Conservation (phyloP, 1,284 basidiomycete genomes). For the Ganoderma meredithae region DNA sequence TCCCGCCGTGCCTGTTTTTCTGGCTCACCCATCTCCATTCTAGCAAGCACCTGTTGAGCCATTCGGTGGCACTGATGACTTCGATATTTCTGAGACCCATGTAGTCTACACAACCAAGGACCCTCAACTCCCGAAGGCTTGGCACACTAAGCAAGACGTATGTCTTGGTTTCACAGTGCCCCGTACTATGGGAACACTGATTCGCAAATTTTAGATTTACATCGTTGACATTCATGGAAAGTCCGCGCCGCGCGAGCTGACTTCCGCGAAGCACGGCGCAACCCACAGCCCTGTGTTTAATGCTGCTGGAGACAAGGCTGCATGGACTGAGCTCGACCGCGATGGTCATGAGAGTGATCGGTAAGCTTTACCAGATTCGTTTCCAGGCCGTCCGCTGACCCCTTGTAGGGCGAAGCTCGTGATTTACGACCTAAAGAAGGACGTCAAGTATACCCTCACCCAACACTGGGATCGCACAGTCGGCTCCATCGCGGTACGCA, state of each 20-base stretch:
- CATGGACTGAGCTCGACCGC: constrained; percentile 86
- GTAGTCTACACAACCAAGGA: constrained; percentile 90
- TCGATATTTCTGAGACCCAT: constrained; percentile 70
- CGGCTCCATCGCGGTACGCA: constrained; percentile 59
- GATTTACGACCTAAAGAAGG: constrained; percentile 74
- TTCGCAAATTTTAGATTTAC: constrained; percentile 58
- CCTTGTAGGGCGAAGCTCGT: constrained; percentile 72
- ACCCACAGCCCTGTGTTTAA: constrained; percentile 76
- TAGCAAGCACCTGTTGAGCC: constrained; percentile 84
- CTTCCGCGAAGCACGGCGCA: constrained; percentile 85
- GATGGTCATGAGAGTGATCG: constrained; percentile 90
- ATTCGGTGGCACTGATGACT: constrained; percentile 81
- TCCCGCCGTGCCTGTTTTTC: background rate
- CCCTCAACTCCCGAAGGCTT: constrained; percentile 72
- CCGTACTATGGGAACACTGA: background rate
- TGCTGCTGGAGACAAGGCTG: constrained; percentile 71
- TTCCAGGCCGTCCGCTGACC: constrained; percentile 2
- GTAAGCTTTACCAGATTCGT: constrained; percentile 44
- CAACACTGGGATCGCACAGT: constrained; percentile 87
- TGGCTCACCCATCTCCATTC: background rate
- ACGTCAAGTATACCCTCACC: constrained; percentile 75
- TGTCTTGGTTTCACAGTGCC: background rate
- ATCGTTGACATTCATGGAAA: constrained; percentile 62
- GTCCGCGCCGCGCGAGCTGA: constrained; percentile 67
- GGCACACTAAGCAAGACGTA: constrained; percentile 85